phyloP scores from a whole-genome alignment of 2,329 filamentous ascomycete species.

The Hypoxylon sp. region DNA sequence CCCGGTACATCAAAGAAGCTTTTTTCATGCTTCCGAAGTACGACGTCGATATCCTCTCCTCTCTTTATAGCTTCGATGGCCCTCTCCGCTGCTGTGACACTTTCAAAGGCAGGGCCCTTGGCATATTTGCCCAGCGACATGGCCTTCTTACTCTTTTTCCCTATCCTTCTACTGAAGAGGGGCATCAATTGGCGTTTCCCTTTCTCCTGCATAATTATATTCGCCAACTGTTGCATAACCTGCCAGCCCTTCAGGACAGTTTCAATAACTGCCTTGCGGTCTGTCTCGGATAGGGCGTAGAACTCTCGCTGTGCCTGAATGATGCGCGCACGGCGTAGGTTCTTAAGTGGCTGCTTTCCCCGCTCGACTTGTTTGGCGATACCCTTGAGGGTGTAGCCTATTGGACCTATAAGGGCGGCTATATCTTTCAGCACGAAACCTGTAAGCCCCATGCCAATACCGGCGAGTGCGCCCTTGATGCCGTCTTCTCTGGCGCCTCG shows the following conservation, averaged over 20 bases:
- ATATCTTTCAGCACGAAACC: constrained; percentile 77
- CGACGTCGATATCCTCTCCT: constrained; percentile 60
- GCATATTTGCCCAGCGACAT: constrained; percentile 58
- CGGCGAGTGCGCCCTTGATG: constrained; percentile 65
- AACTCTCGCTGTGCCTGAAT: constrained; percentile 69
- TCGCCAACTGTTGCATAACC: constrained; percentile 59
- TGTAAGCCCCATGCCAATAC: constrained; percentile 73
- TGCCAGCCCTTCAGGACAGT: constrained; percentile 60
- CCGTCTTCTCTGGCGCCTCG: constrained; percentile 70
- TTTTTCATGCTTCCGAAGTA: constrained; percentile 44
- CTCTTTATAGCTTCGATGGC: constrained; percentile 62
- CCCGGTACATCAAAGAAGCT: constrained; percentile 23
- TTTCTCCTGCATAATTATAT: constrained; percentile 57
- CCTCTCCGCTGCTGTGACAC: constrained; percentile 62
- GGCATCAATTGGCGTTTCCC: constrained; percentile 37
- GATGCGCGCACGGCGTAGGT: constrained; percentile 71
- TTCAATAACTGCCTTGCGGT: constrained; percentile 52
- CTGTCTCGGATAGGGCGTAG: constrained; percentile 52
- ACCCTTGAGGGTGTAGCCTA: constrained; percentile 76
- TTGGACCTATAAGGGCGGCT: constrained; percentile 71
- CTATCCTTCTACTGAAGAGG: constrained; percentile 42
- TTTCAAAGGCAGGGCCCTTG: constrained; percentile 65
- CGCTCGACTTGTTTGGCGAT: constrained; percentile 72
- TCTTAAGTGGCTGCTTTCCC: constrained; percentile 65
- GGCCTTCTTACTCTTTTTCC: constrained; percentile 55